Evolutionary conservation across 805 yeast species (phyloP).

Genomic region (Suhomyces tanzawaensis): DNA sequence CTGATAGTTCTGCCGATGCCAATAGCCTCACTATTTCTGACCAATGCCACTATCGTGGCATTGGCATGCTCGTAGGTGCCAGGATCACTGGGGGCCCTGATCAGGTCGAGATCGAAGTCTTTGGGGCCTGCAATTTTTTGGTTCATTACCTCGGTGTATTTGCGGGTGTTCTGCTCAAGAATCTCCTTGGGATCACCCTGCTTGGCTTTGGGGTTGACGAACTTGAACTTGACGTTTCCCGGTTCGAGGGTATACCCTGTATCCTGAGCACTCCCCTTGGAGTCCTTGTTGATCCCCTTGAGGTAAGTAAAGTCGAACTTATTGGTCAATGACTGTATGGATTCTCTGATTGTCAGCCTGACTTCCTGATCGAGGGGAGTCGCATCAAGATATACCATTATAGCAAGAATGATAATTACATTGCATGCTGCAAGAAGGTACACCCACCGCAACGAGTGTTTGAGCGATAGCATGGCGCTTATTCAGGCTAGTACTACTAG

Average conservation of each 20-base stretch:
- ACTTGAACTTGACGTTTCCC: conserved; percentile 33
- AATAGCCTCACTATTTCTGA: conserved; percentile 60
- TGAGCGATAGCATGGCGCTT: neutral
- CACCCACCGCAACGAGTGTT: neutral
- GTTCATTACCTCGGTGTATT: conserved; percentile 36
- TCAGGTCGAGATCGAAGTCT: conserved; percentile 29
- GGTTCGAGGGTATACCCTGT: conserved; percentile 17
- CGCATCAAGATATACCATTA: conserved; percentile 10
- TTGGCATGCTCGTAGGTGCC: conserved; percentile 48
- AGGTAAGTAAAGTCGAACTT: conserved; percentile 13
- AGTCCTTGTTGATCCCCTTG: neutral
- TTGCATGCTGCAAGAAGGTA: conserved; percentile 2
- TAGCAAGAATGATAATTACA: conserved; percentile 9
- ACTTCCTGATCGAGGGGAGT: conserved; percentile 4
- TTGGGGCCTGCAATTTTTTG: conserved; percentile 49
- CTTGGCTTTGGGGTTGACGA: conserved; percentile 25
- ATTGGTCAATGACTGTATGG: conserved; percentile 9
- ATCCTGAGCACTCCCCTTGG: neutral
- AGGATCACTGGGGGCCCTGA: conserved; percentile 27
- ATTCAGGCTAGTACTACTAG: no score
- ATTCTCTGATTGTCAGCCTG: neutral
- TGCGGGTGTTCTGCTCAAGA: conserved; percentile 35
- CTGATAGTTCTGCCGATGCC: conserved; percentile 51
- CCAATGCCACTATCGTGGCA: conserved; percentile 73
- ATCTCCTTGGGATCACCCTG: conserved; percentile 31